Evolutionary conservation across 805 yeast genomes (phyloP), one percentile per base, ranked within the genome.

Genomic region (Geotrichum ghanense): DNA sequence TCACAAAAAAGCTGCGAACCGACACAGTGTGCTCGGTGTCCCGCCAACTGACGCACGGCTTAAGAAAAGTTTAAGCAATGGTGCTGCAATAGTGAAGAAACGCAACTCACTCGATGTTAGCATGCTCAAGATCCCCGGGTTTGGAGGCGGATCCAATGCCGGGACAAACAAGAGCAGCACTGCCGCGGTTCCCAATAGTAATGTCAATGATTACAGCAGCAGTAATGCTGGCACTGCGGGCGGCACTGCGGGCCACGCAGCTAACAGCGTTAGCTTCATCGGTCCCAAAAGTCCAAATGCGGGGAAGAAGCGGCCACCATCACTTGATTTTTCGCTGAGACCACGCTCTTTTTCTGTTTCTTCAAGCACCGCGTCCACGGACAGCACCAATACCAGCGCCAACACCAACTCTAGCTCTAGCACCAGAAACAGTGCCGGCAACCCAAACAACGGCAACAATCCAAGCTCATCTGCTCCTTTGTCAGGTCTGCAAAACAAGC

Each of bases 1-100:
- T 41, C 1, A 44, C 44, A 25, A 52, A 49, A 45, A 42, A 44
- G 44, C 22, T 9, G 31, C 46, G 43, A 24, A 43, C 39, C 23
- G 51, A 50, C 37, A 31, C 37, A 31, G 19, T n/a, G 17, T 31
- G 7, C 19, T 31, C 12, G 37, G 37, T 4, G 12, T 31, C 5
- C 37, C 16, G 19, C 16, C 37, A n/a, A n/a, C 17, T 31, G 10
- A 9, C 37, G 37, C 27, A 7, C 27, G 27, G 27, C 27, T 24
- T 24, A 24, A 24, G 27, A 24, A 7, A 16, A 31, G 37, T n/a
- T n/a, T 5, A 31, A 10, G 17, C 37, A 14, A 25, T 9, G 31
- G 14, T 25, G 14, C 31, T 31, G 10, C 27, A 7, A 31, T n/a
- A 31, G 16, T 31, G 5, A 31, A 19, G 12, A 31, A 31, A 12